Evolutionary conservation across 2,329 filamentous ascomycete species (phyloP).

Genomic region (Trichoderma guizhouense): DNA sequence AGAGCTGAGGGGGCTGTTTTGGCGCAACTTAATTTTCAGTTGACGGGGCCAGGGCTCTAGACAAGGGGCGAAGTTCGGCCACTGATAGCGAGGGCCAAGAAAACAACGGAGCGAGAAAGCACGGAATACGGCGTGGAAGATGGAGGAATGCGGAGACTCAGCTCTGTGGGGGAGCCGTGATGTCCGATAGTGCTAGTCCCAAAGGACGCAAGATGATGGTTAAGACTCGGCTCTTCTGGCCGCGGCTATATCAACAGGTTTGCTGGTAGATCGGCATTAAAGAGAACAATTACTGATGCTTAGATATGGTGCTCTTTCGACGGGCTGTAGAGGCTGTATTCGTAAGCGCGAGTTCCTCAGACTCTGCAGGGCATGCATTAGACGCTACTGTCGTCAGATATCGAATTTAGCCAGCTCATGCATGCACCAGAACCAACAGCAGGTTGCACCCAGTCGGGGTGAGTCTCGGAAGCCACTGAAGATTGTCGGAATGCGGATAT

Average conservation of each 20-base stretch:
- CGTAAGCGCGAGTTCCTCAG: neutral
- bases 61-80: slow-evolving; percentile 1
- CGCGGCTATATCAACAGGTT: neutral
- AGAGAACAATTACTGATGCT: neutral
- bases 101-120: neutral
- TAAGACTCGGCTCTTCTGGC: slow-evolving; percentile 2
- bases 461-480: neutral
- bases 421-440: neutral
- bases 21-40: neutral
- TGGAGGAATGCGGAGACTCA: slow-evolving; percentile 10
- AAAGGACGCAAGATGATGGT: neutral
- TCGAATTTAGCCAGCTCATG: neutral
- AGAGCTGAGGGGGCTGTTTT: neutral
- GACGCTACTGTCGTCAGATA: neutral
- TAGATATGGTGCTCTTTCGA: neutral
- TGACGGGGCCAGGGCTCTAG: neutral
- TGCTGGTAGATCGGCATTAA: slow-evolving; percentile 2
- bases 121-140: neutral
- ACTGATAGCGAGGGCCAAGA: neutral
- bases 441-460: neutral
- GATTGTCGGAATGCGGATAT: neutral
- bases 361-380: neutral
- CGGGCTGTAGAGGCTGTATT: neutral
- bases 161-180: slow-evolving; percentile 3
- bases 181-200: slow-evolving; percentile 5